Conservation (phyloP, 176 grass and related monocot genomes). For the Aegilops umbellulata region DNA sequence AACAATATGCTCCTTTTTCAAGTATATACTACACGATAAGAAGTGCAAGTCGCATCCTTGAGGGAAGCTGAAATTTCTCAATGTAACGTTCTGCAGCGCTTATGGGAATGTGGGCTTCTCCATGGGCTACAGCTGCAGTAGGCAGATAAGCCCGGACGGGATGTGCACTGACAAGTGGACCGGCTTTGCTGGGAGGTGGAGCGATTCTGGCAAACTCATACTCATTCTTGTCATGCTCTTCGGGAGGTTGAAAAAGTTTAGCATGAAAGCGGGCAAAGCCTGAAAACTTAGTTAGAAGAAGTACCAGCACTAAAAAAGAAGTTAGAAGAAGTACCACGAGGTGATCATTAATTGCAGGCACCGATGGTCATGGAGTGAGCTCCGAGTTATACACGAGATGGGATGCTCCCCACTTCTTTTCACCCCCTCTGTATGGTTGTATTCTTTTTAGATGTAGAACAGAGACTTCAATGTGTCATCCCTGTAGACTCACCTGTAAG, state of each 20-base stretch:
- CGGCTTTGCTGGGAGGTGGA: slow-evolving; percentile 52
- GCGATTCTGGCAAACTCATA: slow-evolving; percentile 44
- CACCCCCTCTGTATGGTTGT: no score
- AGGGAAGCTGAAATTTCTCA: neutral
- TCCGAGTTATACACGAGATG: no score
- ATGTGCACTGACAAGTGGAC: slow-evolving; percentile 45
- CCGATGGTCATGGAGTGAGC: neutral
- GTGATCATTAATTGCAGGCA: neutral
- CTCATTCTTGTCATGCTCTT: slow-evolving; percentile 58
- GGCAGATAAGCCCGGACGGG: slow-evolving; percentile 25
- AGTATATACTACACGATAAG: no score
- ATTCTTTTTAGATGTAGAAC: no score
- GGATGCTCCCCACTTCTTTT: no score
- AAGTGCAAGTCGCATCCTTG: neutral
- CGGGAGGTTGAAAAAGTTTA: slow-evolving; percentile 57
- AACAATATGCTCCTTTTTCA: no score
- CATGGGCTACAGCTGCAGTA: slow-evolving; percentile 59
- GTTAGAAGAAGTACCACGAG: no score
- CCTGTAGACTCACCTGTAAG: no score
- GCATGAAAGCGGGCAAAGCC: slow-evolving; percentile 50
- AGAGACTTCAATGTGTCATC: no score
- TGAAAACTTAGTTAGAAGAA: slow-evolving; percentile 58
- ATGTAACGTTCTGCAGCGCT: slow-evolving; percentile 40
- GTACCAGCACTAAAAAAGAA: no score
- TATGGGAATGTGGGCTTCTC: slow-evolving; percentile 70